Base-by-base conservation (phyloP, 1,139 yeast species). In the Yamadazyma diospyri region DNA sequence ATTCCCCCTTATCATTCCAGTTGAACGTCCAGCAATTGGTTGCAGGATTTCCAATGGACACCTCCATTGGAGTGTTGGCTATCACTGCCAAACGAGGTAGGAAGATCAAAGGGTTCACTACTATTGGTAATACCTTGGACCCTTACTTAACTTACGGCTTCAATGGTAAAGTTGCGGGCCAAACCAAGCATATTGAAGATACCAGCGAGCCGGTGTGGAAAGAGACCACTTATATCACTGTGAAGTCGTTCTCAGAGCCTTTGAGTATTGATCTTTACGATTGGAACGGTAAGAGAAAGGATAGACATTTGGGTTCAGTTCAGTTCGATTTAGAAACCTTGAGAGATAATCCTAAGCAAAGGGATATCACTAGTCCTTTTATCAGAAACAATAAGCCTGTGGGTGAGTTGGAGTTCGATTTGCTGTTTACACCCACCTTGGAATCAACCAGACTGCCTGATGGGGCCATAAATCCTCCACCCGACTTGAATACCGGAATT, bases 401-500 rank as follows among this genome's bases (percentile, higher is more conserved):
- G 25, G 98, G 97, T 46, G 70, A 72, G 30, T 60, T 92, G 30
- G 61, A 60, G 12, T 86, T 78, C 54, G 88, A 84, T 39, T 68
- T 85, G 47, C 76, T 78, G 42, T 85, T 75, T 64, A 78, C 80
- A 71, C 94, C 94, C 30, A 81, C 92, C 14, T 62, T 88, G 43
- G 87, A 82, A 55, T 81, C 94, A 22, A 72, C 76, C 36, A 72
- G 71, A 44, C 73, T 81, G 46, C 88, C 86, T 3, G 95, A 87
- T 59, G 97, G 97, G 35, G 83, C 94, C 7, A 67, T 73, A 32
- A 81, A 78, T 45, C 89, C 95, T 30, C 88, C 95, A 29, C 96
- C 95, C 33, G 96, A 88, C 46, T 76, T 87, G 57, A 88, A 87
- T 59, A 86, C 97, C 13, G 98, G 98, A 69, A 81, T 92, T 48